Evolutionary conservation across 106 monocot species (phyloP).

Genomic region (Triglochin maritima): DNA sequence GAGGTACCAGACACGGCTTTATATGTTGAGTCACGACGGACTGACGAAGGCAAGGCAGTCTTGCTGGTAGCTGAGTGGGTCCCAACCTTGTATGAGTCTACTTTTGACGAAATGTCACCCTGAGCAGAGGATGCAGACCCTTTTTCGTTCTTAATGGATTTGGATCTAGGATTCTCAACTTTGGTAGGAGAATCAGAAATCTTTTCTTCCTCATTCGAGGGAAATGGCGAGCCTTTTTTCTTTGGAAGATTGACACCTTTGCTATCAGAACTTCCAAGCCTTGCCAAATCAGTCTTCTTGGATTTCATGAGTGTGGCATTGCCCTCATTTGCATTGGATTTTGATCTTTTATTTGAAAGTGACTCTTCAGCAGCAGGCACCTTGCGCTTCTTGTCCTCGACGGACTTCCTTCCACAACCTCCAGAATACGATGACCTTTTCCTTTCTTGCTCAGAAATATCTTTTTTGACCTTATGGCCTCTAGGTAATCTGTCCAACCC

Average conservation of each 20-base stretch:
- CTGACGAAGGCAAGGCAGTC: slow-evolving; percentile 4
- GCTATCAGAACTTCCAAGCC: slow-evolving; percentile 8
- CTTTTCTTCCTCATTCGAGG: slow-evolving; percentile 11
- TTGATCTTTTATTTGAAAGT: slow-evolving; percentile 39
- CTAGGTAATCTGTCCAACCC: slow-evolving; percentile 12
- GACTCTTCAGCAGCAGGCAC: slow-evolving; percentile 20
- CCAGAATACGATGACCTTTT: slow-evolving; percentile 19
- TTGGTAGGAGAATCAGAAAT: slow-evolving; percentile 6
- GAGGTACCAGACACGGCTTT: slow-evolving; percentile 11
- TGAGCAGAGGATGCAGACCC: slow-evolving; percentile 1
- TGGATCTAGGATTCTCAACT: slow-evolving; percentile 2
- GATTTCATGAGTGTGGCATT: slow-evolving; percentile 13
- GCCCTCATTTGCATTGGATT: slow-evolving; percentile 14
- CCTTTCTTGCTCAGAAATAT: slow-evolving; percentile 3
- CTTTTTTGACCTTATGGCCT: slow-evolving; percentile 3
- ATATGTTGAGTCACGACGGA: neutral
- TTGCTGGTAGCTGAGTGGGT: slow-evolving; percentile 5
- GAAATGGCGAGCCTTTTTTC: slow-evolving; percentile 12
- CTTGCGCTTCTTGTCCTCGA: slow-evolving; percentile 26
- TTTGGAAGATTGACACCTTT: slow-evolving; percentile 17
- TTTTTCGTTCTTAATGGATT: slow-evolving; percentile 3
- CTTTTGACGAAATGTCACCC: slow-evolving; percentile 2
- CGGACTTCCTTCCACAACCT: slow-evolving; percentile 9
- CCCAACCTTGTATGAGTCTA: slow-evolving; percentile 3
- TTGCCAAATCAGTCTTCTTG: slow-evolving; percentile 11